These are phyloP conservation scores for Fabrea salina DNA, from an alignment of 169 alveolate genomes.

Conservation along the genomic window DNA sequence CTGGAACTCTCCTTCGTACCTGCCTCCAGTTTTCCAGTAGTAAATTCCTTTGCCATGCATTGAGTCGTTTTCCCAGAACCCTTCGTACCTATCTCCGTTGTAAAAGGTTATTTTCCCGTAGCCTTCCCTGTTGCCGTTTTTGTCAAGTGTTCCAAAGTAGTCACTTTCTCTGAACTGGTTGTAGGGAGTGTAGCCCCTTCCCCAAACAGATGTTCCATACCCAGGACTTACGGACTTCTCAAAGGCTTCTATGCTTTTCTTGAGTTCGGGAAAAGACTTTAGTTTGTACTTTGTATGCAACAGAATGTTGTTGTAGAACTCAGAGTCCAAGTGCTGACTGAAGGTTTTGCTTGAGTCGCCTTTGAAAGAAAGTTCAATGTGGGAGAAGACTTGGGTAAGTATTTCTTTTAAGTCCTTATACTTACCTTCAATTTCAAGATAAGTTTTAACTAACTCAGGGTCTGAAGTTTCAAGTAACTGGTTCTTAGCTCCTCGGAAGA, in stretches of 20 bases:
- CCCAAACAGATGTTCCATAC: too few species aligned
- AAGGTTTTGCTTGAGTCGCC: background rate
- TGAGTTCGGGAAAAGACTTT: background rate
- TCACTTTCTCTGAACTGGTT: background rate
- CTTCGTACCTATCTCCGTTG: conserved; percentile 64
- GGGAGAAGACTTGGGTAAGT: background rate
- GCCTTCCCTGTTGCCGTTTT: conserved; percentile 61
- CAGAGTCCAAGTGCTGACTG: background rate
- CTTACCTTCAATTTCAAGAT: background rate
- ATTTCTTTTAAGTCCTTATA: background rate
- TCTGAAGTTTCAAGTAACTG: background rate
- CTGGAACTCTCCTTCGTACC: conserved; percentile 82
- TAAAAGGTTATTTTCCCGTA: conserved; percentile 36
- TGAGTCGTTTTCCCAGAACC: conserved; percentile 65
- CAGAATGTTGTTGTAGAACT: background rate
- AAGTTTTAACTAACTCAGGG: background rate
- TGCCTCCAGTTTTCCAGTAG: conserved; percentile 78
- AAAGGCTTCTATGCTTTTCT: background rate
- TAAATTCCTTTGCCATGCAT: conserved; percentile 75
- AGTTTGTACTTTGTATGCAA: background rate
- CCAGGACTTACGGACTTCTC: background rate
- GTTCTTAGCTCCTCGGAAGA: background rate
- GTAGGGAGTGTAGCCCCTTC: background rate
- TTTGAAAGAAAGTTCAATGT: background rate
- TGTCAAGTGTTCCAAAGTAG: conserved; percentile 1